Conservation (phyloP, 202 grass and related monocot genomes). For the Cymbopogon flexuosus region DNA sequence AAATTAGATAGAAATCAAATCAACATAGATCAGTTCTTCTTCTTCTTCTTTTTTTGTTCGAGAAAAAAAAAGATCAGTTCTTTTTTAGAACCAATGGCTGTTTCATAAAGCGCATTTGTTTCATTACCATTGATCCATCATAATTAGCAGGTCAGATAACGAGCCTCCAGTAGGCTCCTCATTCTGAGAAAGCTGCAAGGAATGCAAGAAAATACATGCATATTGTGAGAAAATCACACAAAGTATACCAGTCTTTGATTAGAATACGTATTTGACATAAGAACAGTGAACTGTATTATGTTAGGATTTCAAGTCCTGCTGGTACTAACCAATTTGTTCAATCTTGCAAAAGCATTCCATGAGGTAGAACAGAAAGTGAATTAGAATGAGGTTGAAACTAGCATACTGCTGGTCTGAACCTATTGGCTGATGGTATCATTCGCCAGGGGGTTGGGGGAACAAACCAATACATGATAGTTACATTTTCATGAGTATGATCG, state of each 20-base stretch:
- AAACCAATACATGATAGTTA: no score
- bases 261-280: neutral
- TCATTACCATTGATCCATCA: conserved; percentile 22
- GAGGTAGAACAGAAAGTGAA: neutral
- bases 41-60: no score
- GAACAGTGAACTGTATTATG: neutral
- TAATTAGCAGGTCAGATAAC: neutral
- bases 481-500: no score
- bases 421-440: no score
- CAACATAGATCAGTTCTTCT: neutral
- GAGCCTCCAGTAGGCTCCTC: neutral
- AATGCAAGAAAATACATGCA: neutral
- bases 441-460: no score
- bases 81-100: neutral
- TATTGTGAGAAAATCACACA: neutral
- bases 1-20: neutral
- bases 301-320: neutral
- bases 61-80: no score
- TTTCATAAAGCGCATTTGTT: neutral
- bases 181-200: conserved; percentile 1
- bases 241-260: neutral
- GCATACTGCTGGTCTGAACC: no score
- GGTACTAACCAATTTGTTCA: neutral
- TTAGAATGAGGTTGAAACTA: no score
- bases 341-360: neutral